These are phyloP conservation scores for Globisporangium apiculatum DNA, from an alignment of 352 stramenopile species.

Conservation along the genomic window DNA sequence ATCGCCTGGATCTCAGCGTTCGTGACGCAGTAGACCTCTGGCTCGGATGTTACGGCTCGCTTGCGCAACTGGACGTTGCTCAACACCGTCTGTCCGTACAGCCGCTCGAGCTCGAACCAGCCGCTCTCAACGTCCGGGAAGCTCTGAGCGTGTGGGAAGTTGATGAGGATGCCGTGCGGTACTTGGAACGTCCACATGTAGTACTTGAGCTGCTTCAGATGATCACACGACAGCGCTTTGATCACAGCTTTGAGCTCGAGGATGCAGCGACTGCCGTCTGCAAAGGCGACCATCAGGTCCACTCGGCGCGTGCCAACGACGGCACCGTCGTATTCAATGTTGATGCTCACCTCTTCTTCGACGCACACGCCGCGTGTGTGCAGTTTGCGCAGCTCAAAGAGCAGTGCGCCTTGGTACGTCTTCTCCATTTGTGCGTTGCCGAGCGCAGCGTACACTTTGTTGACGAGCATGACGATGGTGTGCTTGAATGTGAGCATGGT, in stretches of 20 bases:
- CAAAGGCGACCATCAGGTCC: conserved; percentile 25
- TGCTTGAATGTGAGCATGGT: conserved; percentile 4
- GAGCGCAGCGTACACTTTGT: conserved; percentile 24
- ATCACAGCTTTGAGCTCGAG: conserved; percentile 32
- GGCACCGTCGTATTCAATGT: conserved; percentile 24
- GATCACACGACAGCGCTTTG: conserved; percentile 11
- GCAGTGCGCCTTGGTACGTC: conserved; percentile 31
- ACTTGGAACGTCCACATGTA: conserved; percentile 33
- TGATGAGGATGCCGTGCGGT: conserved; percentile 29
- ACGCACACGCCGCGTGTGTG: conserved; percentile 19
- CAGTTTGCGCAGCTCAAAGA: conserved; percentile 15
- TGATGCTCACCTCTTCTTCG: conserved; percentile 22
- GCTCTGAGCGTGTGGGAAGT: conserved; percentile 25
- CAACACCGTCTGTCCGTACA: neutral
- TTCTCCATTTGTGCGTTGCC: conserved; percentile 27
- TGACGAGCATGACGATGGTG: conserved; percentile 20
- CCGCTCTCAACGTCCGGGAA: conserved; percentile 21
- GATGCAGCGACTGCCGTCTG: conserved; percentile 18
- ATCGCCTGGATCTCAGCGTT: neutral
- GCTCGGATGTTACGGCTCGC: neutral
- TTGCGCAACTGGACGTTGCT: conserved; percentile 1
- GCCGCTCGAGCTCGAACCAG: neutral
- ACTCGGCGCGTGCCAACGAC: conserved; percentile 21
- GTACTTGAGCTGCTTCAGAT: conserved; percentile 32
- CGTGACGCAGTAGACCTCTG: conserved; percentile 1